phyloP scores from a whole-genome alignment of 805 yeast species.

The Grigorovia jiainica region DNA sequence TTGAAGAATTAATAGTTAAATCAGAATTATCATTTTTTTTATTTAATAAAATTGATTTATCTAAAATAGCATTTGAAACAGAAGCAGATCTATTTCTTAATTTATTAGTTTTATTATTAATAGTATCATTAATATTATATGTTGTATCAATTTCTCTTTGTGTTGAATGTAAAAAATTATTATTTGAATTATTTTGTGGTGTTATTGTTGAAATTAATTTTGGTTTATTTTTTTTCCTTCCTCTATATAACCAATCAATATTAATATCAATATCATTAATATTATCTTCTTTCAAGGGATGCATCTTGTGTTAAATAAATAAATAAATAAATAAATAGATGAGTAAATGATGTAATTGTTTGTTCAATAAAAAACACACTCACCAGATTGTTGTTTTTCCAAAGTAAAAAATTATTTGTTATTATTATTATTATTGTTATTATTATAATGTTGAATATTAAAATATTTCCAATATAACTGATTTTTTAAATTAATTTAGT shows the following conservation, averaged over 20 bases:
- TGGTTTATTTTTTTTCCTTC: conserved; percentile 37
- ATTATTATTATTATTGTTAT: too few relatives aligned
- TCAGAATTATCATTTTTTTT: not conserved
- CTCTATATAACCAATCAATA: conserved; percentile 78
- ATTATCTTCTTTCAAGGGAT: not conserved
- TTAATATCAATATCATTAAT: conserved; percentile 32
- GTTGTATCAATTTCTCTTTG: not conserved
- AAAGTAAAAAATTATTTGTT: too few relatives aligned
- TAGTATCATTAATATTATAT: not conserved
- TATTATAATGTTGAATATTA: too few relatives aligned
- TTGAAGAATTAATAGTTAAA: conserved; percentile 2
- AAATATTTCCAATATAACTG: too few relatives aligned
- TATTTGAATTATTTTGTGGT: not conserved
- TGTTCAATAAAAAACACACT: too few relatives aligned
- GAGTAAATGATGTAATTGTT: too few relatives aligned
- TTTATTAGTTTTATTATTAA: not conserved
- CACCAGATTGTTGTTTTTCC: too few relatives aligned
- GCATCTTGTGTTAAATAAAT: not conserved
- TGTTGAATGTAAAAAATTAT: not conserved
- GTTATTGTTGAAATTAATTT: not conserved
- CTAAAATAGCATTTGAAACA: conserved; percentile 11
- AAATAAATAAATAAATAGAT: too few relatives aligned
- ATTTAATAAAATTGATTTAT: not conserved
- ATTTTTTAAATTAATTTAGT: too few relatives aligned
- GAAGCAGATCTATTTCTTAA: conserved; percentile 19